phyloP scores from a whole-genome alignment of 169 alveolate species.

The Plasmodium yoelii region DNA sequence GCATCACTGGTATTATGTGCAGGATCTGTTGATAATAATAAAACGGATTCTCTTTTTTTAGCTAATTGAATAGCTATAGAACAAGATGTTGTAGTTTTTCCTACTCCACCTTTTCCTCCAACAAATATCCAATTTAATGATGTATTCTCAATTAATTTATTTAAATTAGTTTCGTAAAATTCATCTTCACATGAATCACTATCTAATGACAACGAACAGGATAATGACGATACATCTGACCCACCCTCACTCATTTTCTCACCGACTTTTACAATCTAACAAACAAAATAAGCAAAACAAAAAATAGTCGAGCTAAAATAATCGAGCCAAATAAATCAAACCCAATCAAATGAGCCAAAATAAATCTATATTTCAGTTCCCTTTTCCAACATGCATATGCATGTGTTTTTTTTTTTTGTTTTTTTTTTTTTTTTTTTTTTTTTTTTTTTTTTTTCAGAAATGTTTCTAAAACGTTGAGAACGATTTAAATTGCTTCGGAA shows the following conservation, averaged over 20 bases:
- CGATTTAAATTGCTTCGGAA: too few relatives aligned
- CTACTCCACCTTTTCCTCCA: conserved; percentile 99
- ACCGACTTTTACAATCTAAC: too few relatives aligned
- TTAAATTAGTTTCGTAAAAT: conserved; percentile 47
- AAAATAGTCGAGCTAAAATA: too few relatives aligned
- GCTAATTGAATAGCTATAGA: conserved; percentile 95
- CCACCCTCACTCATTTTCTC: conserved; percentile 25
- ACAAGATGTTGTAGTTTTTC: conserved; percentile 98
- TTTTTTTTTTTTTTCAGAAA: too few relatives aligned
- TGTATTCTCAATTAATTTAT: conserved; percentile 60
- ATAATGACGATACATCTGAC: conserved; percentile 1
- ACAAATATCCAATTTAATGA: conserved; percentile 98
- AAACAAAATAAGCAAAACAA: too few relatives aligned
- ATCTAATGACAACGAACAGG: conserved; percentile 54
- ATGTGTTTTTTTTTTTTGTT: too few relatives aligned
- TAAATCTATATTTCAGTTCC: too few relatives aligned
- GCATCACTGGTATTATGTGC: conserved; percentile 99
- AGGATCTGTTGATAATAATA: conserved; percentile 99
- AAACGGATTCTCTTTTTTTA: conserved; percentile 93
- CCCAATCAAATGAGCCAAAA: too few relatives aligned
- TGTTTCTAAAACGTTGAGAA: too few relatives aligned
- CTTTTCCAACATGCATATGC: too few relatives aligned
- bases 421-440: too few relatives aligned
- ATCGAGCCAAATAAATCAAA: too few relatives aligned
- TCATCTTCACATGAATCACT: conserved; percentile 33